Base-by-base conservation (phyloP, 2,329 filamentous ascomycete genomes). In the Drechmeria coniospora region DNA sequence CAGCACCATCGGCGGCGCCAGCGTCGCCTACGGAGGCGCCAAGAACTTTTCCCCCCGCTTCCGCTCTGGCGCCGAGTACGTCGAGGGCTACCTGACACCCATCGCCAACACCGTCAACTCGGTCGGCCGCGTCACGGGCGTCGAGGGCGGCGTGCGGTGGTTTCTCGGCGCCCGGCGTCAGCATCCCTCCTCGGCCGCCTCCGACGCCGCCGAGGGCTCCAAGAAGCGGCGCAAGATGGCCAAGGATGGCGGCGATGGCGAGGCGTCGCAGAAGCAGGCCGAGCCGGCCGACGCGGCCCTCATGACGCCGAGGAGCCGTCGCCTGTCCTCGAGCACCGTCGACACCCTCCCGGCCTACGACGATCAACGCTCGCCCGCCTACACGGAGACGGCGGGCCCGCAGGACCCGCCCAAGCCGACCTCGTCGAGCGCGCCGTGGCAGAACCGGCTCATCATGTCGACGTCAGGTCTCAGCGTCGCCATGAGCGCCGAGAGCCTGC, bases 1-100 rank as follows among this genome's bases (percentile, higher is more conserved):
- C 8, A 82, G 74, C 16, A 83, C 84, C 0, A 86, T 92, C 41
- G 82, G 81, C 39, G 75, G 77, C 28, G 87, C 84, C 0, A 68
- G 87, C 6, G 83, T 79, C 2, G 82, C 81, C 1, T 95, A 95
- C 49, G 77, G 79, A 16, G 76, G 69, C 3, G 84, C 81, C 8
- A 94, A 95, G 53, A 82, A 86, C 40, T 92, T 87, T 44, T 92
- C 83, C 2, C 84, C 87, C 0, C 70, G 79, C 2, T 82, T 94
- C 47, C 84, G 81, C 50, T 79, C 80, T n/a, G 73, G 84, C 34
- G 87, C 82, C 26, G 83, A 93, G 49, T 83, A 92, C 42, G 75
- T 94, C 13, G 87, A 95, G 51, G 77, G 81, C 25, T 87, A 82
- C 40, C 72, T 93, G 28, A 81, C 79, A 2, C 84, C 83, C 2